Evolutionary conservation across 2,329 filamentous ascomycete genomes (phyloP).

Genomic region (Fusarium nurragi): DNA sequence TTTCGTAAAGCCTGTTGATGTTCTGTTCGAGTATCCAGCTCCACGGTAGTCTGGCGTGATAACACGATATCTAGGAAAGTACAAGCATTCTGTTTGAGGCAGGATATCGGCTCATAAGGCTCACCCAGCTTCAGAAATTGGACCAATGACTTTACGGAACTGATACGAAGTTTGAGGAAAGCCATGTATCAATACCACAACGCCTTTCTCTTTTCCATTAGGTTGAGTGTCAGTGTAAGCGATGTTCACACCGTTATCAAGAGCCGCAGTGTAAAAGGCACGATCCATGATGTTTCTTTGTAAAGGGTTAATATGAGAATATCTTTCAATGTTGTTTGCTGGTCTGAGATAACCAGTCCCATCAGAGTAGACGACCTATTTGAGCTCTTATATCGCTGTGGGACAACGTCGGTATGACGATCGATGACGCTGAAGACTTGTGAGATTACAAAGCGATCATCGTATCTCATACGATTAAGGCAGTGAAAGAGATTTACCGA

Average conservation of each 20-base stretch:
- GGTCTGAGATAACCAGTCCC: neutral
- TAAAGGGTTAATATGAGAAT: neutral
- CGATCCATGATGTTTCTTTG: slow-evolving; percentile 1
- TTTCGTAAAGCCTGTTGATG: slow-evolving; percentile 18
- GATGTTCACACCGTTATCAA: slow-evolving; percentile 6
- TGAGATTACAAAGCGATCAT: slow-evolving; percentile 13
- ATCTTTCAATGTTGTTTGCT: no score
- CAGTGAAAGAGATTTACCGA: neutral
- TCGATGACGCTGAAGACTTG: slow-evolving; percentile 23
- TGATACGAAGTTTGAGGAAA: slow-evolving; percentile 25
- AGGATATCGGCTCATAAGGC: rapidly evolving
- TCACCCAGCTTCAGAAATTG: slow-evolving; percentile 3
- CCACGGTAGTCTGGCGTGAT: slow-evolving; percentile 18
- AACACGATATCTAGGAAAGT: neutral
- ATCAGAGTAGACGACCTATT: no score
- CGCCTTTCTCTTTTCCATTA: neutral
- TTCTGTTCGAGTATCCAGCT: slow-evolving; percentile 11
- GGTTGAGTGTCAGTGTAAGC: slow-evolving; percentile 15
- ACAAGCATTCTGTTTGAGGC: neutral
- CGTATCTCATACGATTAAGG: neutral
- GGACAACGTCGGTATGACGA: slow-evolving; percentile 5
- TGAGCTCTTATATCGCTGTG: neutral
- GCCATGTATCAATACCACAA: slow-evolving; percentile 18
- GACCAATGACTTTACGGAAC: slow-evolving; percentile 14
- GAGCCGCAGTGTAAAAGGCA: slow-evolving; percentile 5